Evolutionary conservation across 805 yeast species (phyloP), one percentile per base, ranked within the genome.

Genomic region (Starmerella roubikii): DNA sequence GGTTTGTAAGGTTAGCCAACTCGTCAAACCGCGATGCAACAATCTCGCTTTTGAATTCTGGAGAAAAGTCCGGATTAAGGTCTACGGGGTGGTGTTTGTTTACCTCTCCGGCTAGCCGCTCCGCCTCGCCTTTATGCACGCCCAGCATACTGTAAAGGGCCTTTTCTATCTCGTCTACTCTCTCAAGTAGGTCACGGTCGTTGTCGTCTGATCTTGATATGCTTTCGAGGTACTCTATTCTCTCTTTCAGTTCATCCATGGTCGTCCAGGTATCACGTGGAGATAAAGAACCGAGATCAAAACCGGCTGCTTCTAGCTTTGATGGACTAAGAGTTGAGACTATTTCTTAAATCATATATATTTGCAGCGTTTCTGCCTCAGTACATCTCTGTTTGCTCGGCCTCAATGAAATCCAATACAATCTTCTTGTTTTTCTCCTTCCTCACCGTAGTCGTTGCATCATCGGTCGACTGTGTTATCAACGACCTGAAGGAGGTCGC

Each of bases 171-270:
- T 34, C 34, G 25, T 41, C 47, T 10, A 46, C 44, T 16, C 41
- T 39, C 5, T 38, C 29, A 13, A 41, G 32, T 18, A 48, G 34
- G 12, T 34, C 30, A 10, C 28, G 34, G 12, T 32, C 41, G 7
- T 29, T 34, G 7, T 35, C 38, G 11, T 24, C 27, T 7, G 22
- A 35, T 12, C 32, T 19, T 26, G 38, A 31, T 4, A 45, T 37
- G 29, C 37, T 35, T 41, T 47, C 50, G 12, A 47, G 34, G 34
- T 41, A 47, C 34, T 47, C 49, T 12, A 47, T 40, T 2, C 50
- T 34, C 15, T 32, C 36, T 24, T 40, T 45, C 21, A 47, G 42
- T 34, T 47, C 50, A 30, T 47, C 49, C 50, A 47, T 47, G 10
- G 7, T 5, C n/a, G 28, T 13, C 11, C 16, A 13, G n/a, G n/a